Evolutionary conservation across 768 basidiomycete genomes (phyloP).

Genomic region (Grammothele lineata): DNA sequence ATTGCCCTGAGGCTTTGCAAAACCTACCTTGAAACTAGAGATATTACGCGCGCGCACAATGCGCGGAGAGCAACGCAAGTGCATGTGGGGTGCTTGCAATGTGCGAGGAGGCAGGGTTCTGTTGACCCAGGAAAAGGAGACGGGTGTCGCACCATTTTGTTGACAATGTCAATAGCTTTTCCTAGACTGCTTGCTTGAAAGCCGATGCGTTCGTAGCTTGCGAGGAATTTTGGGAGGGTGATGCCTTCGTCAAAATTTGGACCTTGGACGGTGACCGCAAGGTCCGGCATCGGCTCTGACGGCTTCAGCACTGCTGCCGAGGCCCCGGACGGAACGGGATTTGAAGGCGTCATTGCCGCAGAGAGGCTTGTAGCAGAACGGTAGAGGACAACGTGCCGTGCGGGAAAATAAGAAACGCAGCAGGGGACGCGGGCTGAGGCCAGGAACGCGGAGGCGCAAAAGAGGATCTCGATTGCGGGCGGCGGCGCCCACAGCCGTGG

Average conservation of each 20-base stretch:
- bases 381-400: background rate
- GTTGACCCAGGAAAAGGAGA: background rate
- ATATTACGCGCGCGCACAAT: too few species aligned
- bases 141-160: slow-evolving; percentile 73
- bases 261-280: slow-evolving; percentile 70
- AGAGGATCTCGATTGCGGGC: slow-evolving; percentile 9
- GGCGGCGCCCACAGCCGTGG: slow-evolving; percentile 7
- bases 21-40: too few species aligned
- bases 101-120: background rate
- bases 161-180: slow-evolving; percentile 83
- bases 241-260: slow-evolving; percentile 77
- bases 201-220: slow-evolving; percentile 85
- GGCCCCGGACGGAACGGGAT: slow-evolving; percentile 47
- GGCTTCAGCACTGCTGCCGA: slow-evolving; percentile 75
- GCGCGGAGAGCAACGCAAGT: too few species aligned
- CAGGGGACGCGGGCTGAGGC: too few species aligned
- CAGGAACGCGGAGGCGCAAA: too few species aligned
- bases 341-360: slow-evolving; percentile 1
- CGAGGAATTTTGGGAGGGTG: slow-evolving; percentile 65
- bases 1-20: too few species aligned
- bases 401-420: too few species aligned
- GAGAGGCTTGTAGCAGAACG: slow-evolving; percentile 3
- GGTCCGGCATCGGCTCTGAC: slow-evolving; percentile 64
- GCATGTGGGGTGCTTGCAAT: background rate
- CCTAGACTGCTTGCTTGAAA: slow-evolving; percentile 97